Base-by-base conservation (phyloP, 495 filamentous ascomycete species). In the Aspergillus nidulans region DNA sequence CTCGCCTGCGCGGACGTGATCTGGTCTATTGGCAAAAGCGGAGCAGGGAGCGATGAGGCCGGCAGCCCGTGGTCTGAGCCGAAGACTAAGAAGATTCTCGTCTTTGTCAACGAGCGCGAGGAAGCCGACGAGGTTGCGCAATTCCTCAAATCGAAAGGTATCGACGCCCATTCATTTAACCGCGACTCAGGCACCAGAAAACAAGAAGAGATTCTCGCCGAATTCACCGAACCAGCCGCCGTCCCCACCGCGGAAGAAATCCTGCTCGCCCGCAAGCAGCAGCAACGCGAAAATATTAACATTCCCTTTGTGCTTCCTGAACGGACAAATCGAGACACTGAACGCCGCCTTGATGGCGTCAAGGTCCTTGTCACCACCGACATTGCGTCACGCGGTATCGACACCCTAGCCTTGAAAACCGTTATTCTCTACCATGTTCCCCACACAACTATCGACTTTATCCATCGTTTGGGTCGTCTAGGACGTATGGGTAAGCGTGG, bases 81-180 rank as follows among this genome's bases (percentile, higher is more conserved):
- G n/a, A 85, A 87, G 49, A 73, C 87, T 18, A 95, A 92, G 73
- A 88, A 88, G 50, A 86, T 97, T 61, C 81, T 98, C 56, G 92
- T 98, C 0, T 98, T 98, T 61, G 95, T 98, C 67, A 98, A 98
- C 69, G 90, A 97, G 77, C 86, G 95, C 25, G 92, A 97, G 63
- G 89, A 88, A 58, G 86, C 94, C 0, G 75, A 81, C 42, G 86
- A 91, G 63, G 79, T 98, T 0, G 85, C 91, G 15, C 69, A 87
- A 8, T 97, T 88, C 69, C 84, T 98, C 1, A 66, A 72, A 9
- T 81, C 79, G 18, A 97, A 96, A 72, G 90, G 90, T 28, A 90
- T 98, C 61, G 88, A 97, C 57, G 90, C 91, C 10, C 72, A 87
- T 7, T 85, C 91, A 1, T 78, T 97, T 48, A 88, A 85, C 56